These are phyloP conservation scores for Lomentospora prolificans DNA, from an alignment of 2,329 filamentous ascomycete genomes.

Conservation along the genomic window DNA sequence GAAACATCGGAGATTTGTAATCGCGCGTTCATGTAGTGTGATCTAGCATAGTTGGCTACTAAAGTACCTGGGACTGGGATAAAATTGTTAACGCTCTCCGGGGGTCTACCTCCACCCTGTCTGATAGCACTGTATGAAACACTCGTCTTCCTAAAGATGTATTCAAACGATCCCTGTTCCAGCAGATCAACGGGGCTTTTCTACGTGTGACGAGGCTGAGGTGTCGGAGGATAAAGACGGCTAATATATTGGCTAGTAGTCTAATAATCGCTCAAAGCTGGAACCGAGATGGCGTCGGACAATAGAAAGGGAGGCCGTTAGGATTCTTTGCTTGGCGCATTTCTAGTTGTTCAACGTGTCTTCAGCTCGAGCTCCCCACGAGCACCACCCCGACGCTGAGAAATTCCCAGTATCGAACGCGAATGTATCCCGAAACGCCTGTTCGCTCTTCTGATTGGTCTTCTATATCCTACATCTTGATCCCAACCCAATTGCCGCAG, in stretches of 20 bases:
- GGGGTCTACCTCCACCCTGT: neutral
- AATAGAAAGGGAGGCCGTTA: neutral
- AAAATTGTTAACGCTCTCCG: neutral
- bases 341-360: too few relatives aligned
- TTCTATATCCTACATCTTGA: neutral
- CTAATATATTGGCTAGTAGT: neutral
- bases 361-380: too few relatives aligned
- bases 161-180: neutral
- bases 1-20: neutral
- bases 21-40: neutral
- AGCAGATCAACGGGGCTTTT: neutral
- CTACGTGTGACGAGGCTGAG: neutral
- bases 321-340: too few relatives aligned
- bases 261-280: neutral
- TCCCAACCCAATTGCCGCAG: neutral
- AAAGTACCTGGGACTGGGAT: neutral
- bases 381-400: too few relatives aligned
- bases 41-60: neutral
- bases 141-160: neutral
- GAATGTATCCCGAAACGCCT: neutral
- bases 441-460: neutral
- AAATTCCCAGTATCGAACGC: too few relatives aligned
- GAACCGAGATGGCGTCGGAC: neutral
- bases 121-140: neutral
- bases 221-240: neutral